Evolutionary conservation across 1,284 basidiomycete species (phyloP).

Genomic region (Fomes fomentarius): DNA sequence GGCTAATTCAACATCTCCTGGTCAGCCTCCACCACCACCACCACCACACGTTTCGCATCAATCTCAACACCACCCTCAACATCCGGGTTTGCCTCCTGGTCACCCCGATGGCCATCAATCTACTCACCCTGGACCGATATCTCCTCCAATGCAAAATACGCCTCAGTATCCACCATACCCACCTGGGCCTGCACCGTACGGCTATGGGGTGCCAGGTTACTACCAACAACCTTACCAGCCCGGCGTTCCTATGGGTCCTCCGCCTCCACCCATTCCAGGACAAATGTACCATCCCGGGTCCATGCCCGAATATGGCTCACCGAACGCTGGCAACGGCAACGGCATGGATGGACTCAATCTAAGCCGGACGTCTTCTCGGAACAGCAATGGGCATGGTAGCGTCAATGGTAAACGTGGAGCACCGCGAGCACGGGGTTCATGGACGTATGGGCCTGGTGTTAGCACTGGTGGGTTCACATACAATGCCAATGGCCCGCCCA

Average conservation of each 20-base stretch:
- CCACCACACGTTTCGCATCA: constrained; percentile 37
- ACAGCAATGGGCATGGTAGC: constrained; percentile 32
- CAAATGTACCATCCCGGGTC: constrained; percentile 27
- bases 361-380: constrained; percentile 37
- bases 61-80: constrained; percentile 35
- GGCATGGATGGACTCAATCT: constrained; percentile 31
- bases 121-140: constrained; percentile 12
- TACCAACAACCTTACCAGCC: constrained; percentile 38
- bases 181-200: constrained; percentile 39
- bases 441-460: constrained; percentile 72
- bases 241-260: constrained; percentile 41
- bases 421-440: constrained; percentile 54
- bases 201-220: constrained; percentile 52
- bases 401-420: constrained; percentile 39
- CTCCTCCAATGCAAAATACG: constrained; percentile 28
- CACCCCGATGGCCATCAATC: constrained; percentile 19
- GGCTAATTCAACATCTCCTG: constrained; percentile 35
- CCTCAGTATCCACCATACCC: constrained; percentile 43
- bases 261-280: constrained; percentile 31
- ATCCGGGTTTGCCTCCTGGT: constrained; percentile 23
- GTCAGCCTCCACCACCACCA: constrained; percentile 35
- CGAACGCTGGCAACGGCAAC: constrained; percentile 15
- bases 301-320: constrained; percentile 3
- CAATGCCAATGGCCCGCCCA: constrained; percentile 51
- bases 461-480: constrained; percentile 44